A percentile compares a stretch with the other conserved stretches of the same genome.
These are phyloP conservation scores for Moesziomyces sp. DNA, from an alignment of 1,284 basidiomycete genomes.

Conservation along the genomic window DNA sequence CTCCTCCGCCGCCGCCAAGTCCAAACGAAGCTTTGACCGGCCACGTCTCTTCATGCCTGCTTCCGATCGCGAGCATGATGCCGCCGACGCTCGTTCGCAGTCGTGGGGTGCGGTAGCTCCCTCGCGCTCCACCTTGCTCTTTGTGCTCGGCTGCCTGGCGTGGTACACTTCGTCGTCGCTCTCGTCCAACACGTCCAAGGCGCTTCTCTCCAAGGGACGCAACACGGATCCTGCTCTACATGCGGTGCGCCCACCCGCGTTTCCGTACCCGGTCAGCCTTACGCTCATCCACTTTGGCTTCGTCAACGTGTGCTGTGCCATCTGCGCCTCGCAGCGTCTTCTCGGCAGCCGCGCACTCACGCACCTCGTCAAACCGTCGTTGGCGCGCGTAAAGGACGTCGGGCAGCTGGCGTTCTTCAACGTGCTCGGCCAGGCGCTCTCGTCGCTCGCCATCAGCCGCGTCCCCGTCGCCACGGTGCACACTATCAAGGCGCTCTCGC, in stretches of 20 bases:
- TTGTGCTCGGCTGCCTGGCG: conserved; percentile 55
- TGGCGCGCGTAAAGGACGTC: conserved; percentile 79
- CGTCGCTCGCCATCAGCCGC: conserved; percentile 92
- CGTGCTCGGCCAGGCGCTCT: conserved; percentile 95
- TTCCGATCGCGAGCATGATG: background rate
- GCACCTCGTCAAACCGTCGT: conserved; percentile 73
- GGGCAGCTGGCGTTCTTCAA: conserved; percentile 91
- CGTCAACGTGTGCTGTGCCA: conserved; percentile 83
- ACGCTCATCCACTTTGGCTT: conserved; percentile 98
- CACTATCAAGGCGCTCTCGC: conserved; percentile 86
- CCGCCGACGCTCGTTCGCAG: background rate
- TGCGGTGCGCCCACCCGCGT: conserved; percentile 70
- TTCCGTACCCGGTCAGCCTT: conserved; percentile 87
- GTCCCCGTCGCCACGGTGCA: conserved; percentile 98
- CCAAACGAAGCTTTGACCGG: conserved; percentile 19
- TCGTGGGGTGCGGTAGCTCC: conserved; percentile 8
- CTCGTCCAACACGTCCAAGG: conserved; percentile 88
- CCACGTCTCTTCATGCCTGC: conserved; percentile 24
- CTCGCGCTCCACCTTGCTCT: conserved; percentile 37
- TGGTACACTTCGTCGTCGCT: conserved; percentile 77
- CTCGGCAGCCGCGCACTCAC: conserved; percentile 46
- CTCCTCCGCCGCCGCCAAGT: conserved; percentile 2
- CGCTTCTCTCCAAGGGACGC: conserved; percentile 73
- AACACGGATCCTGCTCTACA: background rate
- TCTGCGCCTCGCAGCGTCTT: conserved; percentile 68